These are phyloP conservation scores for Saturnispora dispora DNA, from an alignment of 805 yeast genomes.

Conservation along the genomic window DNA sequence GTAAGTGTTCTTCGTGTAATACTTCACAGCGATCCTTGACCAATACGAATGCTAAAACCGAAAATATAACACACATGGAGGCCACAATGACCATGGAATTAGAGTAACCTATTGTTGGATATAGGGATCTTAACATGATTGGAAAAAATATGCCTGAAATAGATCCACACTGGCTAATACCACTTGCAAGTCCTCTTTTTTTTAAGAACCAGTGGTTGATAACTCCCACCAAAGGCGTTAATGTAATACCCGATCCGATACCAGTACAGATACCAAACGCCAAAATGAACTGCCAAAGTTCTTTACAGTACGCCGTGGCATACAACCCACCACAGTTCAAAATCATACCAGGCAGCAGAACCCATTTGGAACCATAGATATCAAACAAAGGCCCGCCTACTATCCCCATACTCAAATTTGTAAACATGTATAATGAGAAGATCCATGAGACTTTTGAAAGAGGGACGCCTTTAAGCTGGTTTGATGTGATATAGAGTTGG, in stretches of 20 bases:
- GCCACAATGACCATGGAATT: constrained; percentile 49
- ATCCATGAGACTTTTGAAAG: constrained; percentile 57
- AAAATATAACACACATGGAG: constrained; percentile 35
- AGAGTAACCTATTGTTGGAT: constrained; percentile 39
- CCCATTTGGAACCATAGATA: constrained; percentile 44
- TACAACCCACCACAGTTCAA: constrained; percentile 18
- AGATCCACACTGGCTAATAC: constrained; percentile 42
- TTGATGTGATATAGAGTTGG: constrained; percentile 49
- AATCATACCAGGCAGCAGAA: constrained; percentile 42
- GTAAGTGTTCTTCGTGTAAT: constrained; percentile 16
- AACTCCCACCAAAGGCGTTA: constrained; percentile 55
- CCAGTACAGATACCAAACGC: constrained; percentile 53
- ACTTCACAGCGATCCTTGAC: constrained; percentile 35
- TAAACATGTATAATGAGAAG: constrained; percentile 48
- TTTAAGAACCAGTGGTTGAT: constrained; percentile 57
- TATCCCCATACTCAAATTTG: constrained; percentile 37
- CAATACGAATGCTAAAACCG: constrained; percentile 28
- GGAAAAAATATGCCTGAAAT: constrained; percentile 48
- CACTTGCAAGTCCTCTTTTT: constrained; percentile 49
- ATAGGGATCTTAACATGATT: constrained; percentile 41
- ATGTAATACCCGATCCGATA: constrained; percentile 49
- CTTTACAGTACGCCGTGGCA: constrained; percentile 36
- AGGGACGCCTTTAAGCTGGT: constrained; percentile 40
- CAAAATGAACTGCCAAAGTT: constrained; percentile 53
- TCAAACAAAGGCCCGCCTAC: constrained; percentile 47